These are phyloP conservation scores for Cladosporium velox DNA, from an alignment of 2,329 filamentous ascomycete species.

Conservation along the genomic window DNA sequence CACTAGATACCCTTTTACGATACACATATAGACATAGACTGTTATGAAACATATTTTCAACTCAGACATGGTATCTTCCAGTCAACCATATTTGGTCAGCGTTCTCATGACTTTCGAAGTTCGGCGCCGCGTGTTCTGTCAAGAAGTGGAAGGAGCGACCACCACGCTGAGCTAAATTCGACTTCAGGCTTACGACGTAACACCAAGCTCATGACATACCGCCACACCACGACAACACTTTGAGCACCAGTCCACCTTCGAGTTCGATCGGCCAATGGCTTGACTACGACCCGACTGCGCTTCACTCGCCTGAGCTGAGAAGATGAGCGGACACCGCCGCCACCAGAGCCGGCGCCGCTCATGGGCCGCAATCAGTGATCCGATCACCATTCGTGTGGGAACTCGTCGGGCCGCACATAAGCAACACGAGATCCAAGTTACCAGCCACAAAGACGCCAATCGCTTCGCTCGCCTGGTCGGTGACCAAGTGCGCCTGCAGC, in stretches of 20 bases:
- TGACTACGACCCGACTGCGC: background rate
- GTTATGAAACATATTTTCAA: background rate
- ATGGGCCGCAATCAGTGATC: background rate
- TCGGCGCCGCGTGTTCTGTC: background rate
- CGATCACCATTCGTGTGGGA: conserved; percentile 37
- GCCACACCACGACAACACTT: too few relatives aligned
- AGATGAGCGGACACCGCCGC: conserved; percentile 3
- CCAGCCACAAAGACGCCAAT: conserved; percentile 32
- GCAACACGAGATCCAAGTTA: conserved; percentile 34
- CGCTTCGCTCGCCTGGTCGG: conserved; percentile 37
- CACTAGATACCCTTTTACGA: conserved; percentile 15
- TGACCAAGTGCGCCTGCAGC: conserved; percentile 35
- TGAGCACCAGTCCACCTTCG: background rate
- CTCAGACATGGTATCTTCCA: background rate
- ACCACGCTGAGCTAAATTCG: conserved; percentile 1
- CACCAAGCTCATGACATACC: background rate
- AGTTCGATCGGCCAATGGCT: background rate
- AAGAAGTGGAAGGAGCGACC: conserved; percentile 4
- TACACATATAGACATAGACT: conserved; percentile 12
- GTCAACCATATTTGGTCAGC: background rate
- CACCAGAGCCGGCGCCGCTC: conserved; percentile 8
- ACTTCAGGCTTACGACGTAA: background rate
- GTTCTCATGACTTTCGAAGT: background rate
- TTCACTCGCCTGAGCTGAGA: background rate
- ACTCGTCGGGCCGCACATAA: conserved; percentile 32